Evolutionary conservation across 2,329 filamentous ascomycete species (phyloP), one percentile per base, ranked within the genome.

Genomic region (Paraphaeosphaeria sporulosa): DNA sequence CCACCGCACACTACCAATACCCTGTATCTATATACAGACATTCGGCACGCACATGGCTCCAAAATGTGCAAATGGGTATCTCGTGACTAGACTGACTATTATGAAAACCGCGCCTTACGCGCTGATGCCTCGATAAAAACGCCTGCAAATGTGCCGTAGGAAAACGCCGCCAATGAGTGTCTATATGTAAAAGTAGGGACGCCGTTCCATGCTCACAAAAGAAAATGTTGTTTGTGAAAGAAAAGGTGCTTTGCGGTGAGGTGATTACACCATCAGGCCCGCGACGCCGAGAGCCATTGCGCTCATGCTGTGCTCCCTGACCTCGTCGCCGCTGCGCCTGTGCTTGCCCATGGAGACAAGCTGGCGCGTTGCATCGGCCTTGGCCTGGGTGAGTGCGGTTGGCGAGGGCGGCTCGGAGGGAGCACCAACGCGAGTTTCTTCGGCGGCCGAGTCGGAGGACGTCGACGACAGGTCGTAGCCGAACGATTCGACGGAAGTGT

Each of bases 401-500:
- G 71, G 71, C 6, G 71, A 73, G 5, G 73, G 72, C 1, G 70
- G 71, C 42, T 70, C 68, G 0, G 71, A 73, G 12, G 62, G 60
- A n/a, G 63, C 61, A 10, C 60, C 65, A 25, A 67, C 67, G 23
- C 62, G 60, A 30, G 66, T 66, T n/a, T 69, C 70, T 7, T 66
- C 67, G 19, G 64, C 61, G 32, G 66, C 57, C 19, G 61, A 64
- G 53, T 71, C 69, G 19, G 71, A 71, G 19, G 64, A 67, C 0
- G 69, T 65, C 25, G 70, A 65, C 10, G 65, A 64, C 23, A 77
- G 58, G 42, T 76, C 73, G 52, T 76, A 72, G 27, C 71, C 74
- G 36, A 77, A 76, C 21, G 47, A 58, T 5, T 68, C 61, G 32
- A 77, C 69, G 3, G 73, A 76, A 51, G 74, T 66, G 48, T 76